These are phyloP conservation scores for Ilyonectria robusta DNA, from an alignment of 2,329 filamentous ascomycete species.

Conservation along the genomic window DNA sequence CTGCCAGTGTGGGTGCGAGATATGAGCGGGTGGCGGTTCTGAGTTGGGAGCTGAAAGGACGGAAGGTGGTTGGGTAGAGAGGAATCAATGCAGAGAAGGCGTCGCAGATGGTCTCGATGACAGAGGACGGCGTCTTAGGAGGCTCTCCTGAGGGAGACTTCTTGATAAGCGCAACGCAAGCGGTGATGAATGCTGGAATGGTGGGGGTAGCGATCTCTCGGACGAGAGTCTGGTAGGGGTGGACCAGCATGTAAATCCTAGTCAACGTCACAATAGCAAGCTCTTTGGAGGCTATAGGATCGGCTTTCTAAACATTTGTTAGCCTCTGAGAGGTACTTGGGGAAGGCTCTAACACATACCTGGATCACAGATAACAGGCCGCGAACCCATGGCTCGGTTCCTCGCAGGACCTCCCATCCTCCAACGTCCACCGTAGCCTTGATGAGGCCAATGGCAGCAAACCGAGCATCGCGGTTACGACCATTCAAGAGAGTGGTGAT, in stretches of 20 bases:
- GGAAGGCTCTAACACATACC: constrained; percentile 58
- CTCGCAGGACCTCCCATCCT: constrained; percentile 85
- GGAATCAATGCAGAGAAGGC: constrained; percentile 81
- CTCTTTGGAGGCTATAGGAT: constrained; percentile 81
- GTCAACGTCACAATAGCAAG: constrained; percentile 83
- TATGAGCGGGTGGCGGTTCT: constrained; percentile 71
- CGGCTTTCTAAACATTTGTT: constrained; percentile 73
- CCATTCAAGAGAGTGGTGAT: constrained; percentile 85
- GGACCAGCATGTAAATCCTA: constrained; percentile 86
- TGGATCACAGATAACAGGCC: constrained; percentile 82
- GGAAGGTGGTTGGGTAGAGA: constrained; percentile 87
- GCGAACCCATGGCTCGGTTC: constrained; percentile 81
- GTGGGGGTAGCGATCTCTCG: constrained; percentile 91
- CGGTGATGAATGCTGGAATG: constrained; percentile 79
- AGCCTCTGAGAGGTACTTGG: constrained; percentile 28
- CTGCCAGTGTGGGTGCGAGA: constrained; percentile 75
- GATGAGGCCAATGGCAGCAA: constrained; percentile 82
- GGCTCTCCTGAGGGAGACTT: constrained; percentile 51
- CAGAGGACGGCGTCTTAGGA: constrained; percentile 56
- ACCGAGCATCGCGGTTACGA: constrained; percentile 80
- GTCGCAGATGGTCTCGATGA: constrained; percentile 79
- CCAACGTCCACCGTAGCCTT: constrained; percentile 88
- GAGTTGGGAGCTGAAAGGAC: constrained; percentile 80
- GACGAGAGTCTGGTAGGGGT: constrained; percentile 85
- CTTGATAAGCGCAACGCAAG: constrained; percentile 78